Evolutionary conservation across 495 filamentous ascomycete species (phyloP), one percentile per base, ranked within the genome.

Genomic region (Patellaria atrata): DNA sequence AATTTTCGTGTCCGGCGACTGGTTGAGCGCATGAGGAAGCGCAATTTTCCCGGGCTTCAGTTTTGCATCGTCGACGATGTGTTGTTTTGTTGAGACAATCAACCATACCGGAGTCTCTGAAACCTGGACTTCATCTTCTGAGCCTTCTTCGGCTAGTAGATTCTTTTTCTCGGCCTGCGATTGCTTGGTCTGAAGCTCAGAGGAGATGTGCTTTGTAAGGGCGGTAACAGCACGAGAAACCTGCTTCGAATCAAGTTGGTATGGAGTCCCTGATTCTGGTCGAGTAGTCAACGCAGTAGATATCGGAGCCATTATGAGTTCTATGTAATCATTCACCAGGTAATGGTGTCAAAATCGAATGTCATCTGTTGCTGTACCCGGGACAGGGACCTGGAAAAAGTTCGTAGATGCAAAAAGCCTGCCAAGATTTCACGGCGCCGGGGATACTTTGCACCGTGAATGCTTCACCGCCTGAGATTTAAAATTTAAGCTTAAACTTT

Each of bases 71-170:
- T 84, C 75, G 35, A 71, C 62, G 37, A 87, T 74, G 53, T 89
- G 81, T 57, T 80, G 82, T 60, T 96, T 96, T 28, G 85, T 93
- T 29, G 82, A 81, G 32, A 97, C 60, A 8, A 75, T 72, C 21
- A 97, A 70, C 78, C 80, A 92, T 35, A 96, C 63, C 2, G 81
- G 70, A 1, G 56, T 46, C 40, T 74, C 69, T 33, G 32, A 12
- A 7, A 14, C 34, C 7, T 7, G 5, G 5, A 22, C 71, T 36
- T 75, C 67, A 9, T 50, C 59, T 34, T 67, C 61, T 26, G 61
- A 63, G 21, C 59, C 62, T 30, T 66, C 65, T 32, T 46, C n/a
- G n/a, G 40, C 47, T 21, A 39, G 39, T 3, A 93, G 68, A 33
- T 76, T 78, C 55, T 80, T 84, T 53, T 71, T 78, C n/a, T 62